Base-by-base conservation (phyloP, 352 stramenopile genomes). In the Phytophthora chlamydospora region DNA sequence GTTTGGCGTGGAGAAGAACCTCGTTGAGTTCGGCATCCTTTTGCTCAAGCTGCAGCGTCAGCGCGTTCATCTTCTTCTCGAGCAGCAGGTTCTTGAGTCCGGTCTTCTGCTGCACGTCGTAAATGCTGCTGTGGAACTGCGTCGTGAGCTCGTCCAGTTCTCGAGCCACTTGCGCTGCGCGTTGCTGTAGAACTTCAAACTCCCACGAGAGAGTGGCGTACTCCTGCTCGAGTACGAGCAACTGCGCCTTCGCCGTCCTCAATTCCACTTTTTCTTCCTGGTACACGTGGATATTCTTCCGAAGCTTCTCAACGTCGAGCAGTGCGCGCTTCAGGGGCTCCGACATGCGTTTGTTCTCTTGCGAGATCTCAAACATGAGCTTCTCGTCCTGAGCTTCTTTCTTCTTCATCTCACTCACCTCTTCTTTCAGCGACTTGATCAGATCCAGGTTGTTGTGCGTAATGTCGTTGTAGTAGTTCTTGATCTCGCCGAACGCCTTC, bases 381-480 rank as follows among this genome's bases (percentile, higher is more conserved):
- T 96, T 96, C 62, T 98, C 89, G 66, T 98, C 96, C 60, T 91
- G 79, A 17, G 89, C 89, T 73, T 99, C 92, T 63, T 97, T 95
- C 61, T 97, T 97, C 70, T 96, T 93, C 83, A 98, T 96, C 52
- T 98, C 88, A 14, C 73, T 73, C 24, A 98, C 90, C 62, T 98
- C 94, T 71, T 98, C 97, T 60, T 98, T 98, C 7, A 99, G 72
- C 6, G 72, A 90, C 65, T 98, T 98, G 82, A 98, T 98, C 21
- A 98, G 70, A 57, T 98, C 95, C n/a, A 98, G 66, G 69, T 98
- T 98, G 68, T 98, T 98, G 73, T 98, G 95, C 36, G 93, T 98
- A 59, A 98, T 98, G 60, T 98, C 93, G 70, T 97, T 98, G 88
- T 98, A 98, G 76, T 98, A 98, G 54, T 96, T 97, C 61, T 98